Conservation (phyloP, 441 rosid species). For the Pelargonium myrrhifolium region DNA sequence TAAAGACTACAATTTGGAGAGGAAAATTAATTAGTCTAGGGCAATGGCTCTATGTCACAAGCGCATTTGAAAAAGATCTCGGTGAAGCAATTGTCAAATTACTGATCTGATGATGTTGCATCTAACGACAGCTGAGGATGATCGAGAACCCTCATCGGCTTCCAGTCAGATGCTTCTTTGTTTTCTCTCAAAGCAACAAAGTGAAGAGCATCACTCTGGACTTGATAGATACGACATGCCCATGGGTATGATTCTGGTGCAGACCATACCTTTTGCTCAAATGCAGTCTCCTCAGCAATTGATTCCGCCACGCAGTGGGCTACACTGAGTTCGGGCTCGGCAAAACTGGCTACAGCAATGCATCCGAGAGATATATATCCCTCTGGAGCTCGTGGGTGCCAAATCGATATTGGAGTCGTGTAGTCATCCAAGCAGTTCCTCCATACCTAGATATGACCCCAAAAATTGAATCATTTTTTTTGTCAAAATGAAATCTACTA, state of each 20-base stretch:
- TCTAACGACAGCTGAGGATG: conserved; percentile 23
- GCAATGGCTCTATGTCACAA: too few relatives aligned
- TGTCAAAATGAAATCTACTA: not conserved
- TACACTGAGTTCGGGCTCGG: conserved; percentile 57
- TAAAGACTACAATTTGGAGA: too few relatives aligned
- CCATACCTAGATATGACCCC: conserved; percentile 57
- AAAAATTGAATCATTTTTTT: not conserved
- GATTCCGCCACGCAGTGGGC: conserved; percentile 66
- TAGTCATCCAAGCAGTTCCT: conserved; percentile 88
- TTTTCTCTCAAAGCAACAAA: conserved; percentile 66
- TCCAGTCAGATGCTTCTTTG: conserved; percentile 78
- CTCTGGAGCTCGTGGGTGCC: conserved; percentile 93
- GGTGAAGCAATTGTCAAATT: not conserved
- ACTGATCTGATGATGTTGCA: not conserved
- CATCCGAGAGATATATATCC: conserved; percentile 75
- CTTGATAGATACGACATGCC: conserved; percentile 88
- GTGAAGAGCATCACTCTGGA: conserved; percentile 84
- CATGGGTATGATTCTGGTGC: conserved; percentile 83
- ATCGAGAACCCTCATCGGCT: conserved; percentile 64
- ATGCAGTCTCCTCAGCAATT: conserved; percentile 58
- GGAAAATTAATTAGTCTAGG: too few relatives aligned
- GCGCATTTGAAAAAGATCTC: too few relatives aligned
- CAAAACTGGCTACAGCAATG: conserved; percentile 54
- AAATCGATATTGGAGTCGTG: conserved; percentile 57
- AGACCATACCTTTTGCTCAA: conserved; percentile 91